Evolutionary conservation across 441 rosid genomes (phyloP).

Genomic region (Populus hybrid): DNA sequence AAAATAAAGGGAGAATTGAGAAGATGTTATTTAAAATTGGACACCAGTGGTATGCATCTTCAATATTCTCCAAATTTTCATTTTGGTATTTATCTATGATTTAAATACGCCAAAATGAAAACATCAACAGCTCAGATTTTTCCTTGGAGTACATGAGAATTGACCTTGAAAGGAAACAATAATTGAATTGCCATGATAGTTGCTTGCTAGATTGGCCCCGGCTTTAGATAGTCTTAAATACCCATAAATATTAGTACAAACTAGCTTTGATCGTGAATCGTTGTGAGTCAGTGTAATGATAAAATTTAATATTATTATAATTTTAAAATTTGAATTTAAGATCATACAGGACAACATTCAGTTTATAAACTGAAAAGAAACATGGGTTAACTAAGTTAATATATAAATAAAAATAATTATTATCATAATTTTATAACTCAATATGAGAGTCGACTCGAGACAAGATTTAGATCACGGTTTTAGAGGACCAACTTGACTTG

Average conservation of each 20-base stretch:
- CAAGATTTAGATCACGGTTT: no score
- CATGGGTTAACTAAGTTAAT: rapidly evolving
- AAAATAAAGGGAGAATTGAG: not conserved
- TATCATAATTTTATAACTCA: no score
- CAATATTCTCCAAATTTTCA: not conserved
- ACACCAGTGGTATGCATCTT: not conserved
- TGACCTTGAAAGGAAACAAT: not conserved
- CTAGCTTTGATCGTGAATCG: not conserved
- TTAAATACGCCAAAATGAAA: not conserved
- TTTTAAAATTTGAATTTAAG: no score
- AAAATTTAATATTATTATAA: no score
- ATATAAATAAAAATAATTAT: no score
- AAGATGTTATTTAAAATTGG: no score
- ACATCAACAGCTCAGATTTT: not conserved
- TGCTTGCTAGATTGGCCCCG: not conserved
- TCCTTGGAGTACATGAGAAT: not conserved
- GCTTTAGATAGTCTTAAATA: not conserved
- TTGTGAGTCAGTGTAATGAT: no score
- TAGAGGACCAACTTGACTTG: rapidly evolving
- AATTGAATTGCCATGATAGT: not conserved
- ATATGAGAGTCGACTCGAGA: no score
- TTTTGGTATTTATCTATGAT: not conserved
- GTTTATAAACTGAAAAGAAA: no score
- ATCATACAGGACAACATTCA: no score
- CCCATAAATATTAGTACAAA: not conserved